Evolutionary conservation across 139 green algal species (phyloP), one percentile per base, ranked within the genome.

Genomic region (Picochlorum sp.): DNA sequence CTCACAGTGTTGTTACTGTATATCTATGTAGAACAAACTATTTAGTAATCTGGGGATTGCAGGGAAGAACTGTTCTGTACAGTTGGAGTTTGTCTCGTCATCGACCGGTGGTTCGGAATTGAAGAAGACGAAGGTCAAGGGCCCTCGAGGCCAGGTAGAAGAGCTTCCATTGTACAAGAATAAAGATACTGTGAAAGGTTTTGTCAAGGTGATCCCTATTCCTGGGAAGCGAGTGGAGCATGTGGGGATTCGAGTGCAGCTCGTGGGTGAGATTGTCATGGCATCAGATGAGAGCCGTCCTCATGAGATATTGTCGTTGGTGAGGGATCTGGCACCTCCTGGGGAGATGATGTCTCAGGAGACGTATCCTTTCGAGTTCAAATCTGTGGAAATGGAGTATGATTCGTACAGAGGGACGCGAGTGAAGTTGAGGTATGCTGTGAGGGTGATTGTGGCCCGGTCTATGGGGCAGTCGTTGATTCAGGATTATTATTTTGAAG

Each of bases 181-280:
- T 46, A 85, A 88, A 45, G 85, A 93, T 52, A 81, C 65, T 23
- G 64, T 96, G 4, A 26, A 58, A 11, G 89, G 88, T 4, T 70
- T 84, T 74, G 76, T 90, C n/a, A 82, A 76, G 50, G 71, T 89
- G 3, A 73, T 67, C 3, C 78, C 77, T 26, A 69, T 69, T 11
- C 86, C 86, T 13, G 87, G 83, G 32, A 91, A 91, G 71, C 90
- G 89, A 58, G 63, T 97, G 8, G 94, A 99, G 45, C 94, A 99
- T 71, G 69, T 76, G 37, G 94, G 94, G 49, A 89, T 99, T 57
- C 89, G 86, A 6, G 88, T 98, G 24, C 92, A 98, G 78, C 89
- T 99, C 38, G 59, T 98, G 16, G 94, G 94, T 0, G 88, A 95
- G 68, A 96, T 98, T 66, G 94, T 98, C 82, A 77, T 97, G 4